Evolutionary conservation across 1,284 basidiomycete species (phyloP), one percentile per base, ranked within the genome.

Genomic region (Austroboletus rostrupii): DNA sequence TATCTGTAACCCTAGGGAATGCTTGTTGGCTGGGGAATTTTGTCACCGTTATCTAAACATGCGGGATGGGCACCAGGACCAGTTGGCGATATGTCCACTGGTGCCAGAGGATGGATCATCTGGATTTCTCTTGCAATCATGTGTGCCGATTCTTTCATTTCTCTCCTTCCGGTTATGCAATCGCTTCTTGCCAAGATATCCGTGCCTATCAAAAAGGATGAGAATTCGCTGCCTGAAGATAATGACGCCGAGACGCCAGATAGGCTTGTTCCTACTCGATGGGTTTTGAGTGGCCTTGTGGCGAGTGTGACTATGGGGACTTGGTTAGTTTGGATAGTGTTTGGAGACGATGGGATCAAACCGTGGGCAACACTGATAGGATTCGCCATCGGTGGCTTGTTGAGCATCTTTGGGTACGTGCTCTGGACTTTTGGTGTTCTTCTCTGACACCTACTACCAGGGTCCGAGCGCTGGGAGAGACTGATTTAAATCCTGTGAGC

Each of bases 61-160:
- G 67, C 74, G 1, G 92, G 91, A 6, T 97, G 94, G 94, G 93
- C 94, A 0, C 91, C 93, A 23, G 94, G 92, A 1, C 83, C 86
- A 3, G 90, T 94, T 1, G 81, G 85, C 0, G 89, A 92, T 57
- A 91, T 92, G 76, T 79, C 85, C 2, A 78, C 78, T 50, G 94
- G 94, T 32, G 83, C 92, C 17, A 79, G 92, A 43, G 93, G 92
- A 17, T 95, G 92, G 92, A 94, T 96, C 48, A 78, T 98, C 19
- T 98, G 95, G 95, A 81, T 89, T 17, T 90, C 93, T 1, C 77
- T 98, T 40, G 94, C 95, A 1, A 90, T 97, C 63, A 98, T 98
- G 95, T 87, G 82, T 63, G 82, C 91, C 35, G 96, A 98, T 70
- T 89, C 87, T 49, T 67, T 97, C 53, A 78, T 97, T 17, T 93